Percentiles rank a stretch among this genome's conserved stretches.
Conservation (phyloP, 148 eudicot species). For the Persicaria maculosa region DNA sequence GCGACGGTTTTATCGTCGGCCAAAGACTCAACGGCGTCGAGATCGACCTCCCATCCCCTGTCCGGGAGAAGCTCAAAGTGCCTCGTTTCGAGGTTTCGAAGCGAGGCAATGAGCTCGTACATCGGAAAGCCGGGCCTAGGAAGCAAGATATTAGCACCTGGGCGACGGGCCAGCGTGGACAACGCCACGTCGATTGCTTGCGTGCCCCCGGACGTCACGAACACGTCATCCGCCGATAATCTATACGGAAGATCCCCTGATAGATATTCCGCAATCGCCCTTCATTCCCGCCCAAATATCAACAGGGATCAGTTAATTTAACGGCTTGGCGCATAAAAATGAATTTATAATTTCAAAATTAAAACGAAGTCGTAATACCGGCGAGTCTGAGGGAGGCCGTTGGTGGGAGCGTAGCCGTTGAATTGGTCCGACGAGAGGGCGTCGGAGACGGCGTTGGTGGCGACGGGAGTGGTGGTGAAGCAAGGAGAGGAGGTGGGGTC, state of each 20-base stretch:
- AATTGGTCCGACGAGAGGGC: conserved; percentile 35
- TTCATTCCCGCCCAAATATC: background rate
- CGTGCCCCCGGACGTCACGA: conserved; percentile 83
- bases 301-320: too few relatives aligned
- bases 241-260: conserved; percentile 74
- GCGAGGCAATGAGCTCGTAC: conserved; percentile 73
- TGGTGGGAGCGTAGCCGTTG: conserved; percentile 35
- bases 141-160: conserved; percentile 71
- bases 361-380: conserved; percentile 18
- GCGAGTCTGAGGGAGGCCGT: conserved; percentile 43
- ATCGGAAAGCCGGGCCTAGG: conserved; percentile 94
- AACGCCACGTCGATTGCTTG: conserved; percentile 78
- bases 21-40: conserved; percentile 44
- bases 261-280: conserved; percentile 30
- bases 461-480: conserved; percentile 32
- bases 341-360: too few relatives aligned
- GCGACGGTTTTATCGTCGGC: conserved; percentile 72
- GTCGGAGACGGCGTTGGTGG: conserved; percentile 37
- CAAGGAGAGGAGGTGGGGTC: conserved; percentile 51
- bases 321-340: too few relatives aligned
- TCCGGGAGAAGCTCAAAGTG: conserved; percentile 66
- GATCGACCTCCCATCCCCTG: conserved; percentile 69
- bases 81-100: conserved; percentile 63
- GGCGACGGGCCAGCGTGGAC: conserved; percentile 47
- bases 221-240: conserved; percentile 59